phyloP scores from a whole-genome alignment of 1,284 basidiomycete genomes.

The Rhizoctonia solani region DNA sequence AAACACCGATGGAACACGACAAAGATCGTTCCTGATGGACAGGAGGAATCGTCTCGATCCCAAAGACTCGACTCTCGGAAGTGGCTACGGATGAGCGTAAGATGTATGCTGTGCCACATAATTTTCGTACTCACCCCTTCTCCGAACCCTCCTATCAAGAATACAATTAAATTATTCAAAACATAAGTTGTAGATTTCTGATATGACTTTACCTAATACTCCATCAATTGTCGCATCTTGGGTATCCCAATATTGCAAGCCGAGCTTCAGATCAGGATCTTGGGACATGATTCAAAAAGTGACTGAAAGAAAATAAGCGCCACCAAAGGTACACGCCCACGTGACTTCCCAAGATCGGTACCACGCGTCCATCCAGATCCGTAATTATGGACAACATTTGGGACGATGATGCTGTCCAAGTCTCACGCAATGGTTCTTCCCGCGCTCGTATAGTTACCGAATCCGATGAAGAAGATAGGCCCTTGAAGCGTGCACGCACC shows the following conservation, averaged over 20 bases:
- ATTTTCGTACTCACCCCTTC: conserved; percentile 57
- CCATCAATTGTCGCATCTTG: conserved; percentile 77
- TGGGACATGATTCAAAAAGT: conserved; percentile 38
- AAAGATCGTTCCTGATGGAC: conserved; percentile 75
- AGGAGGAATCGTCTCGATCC: conserved; percentile 86
- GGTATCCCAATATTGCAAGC: conserved; percentile 75
- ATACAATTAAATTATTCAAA: neutral
- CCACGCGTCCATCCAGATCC: conserved; percentile 39
- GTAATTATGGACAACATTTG: conserved; percentile 48
- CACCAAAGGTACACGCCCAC: conserved; percentile 24
- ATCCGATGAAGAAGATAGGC: conserved; percentile 55
- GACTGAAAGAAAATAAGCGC: neutral
- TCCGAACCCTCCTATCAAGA: conserved; percentile 64
- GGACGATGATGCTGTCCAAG: conserved; percentile 49
- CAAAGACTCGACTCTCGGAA: conserved; percentile 86
- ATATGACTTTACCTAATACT: conserved; percentile 61
- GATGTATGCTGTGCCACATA: conserved; percentile 19
- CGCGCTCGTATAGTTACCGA: conserved; percentile 45
- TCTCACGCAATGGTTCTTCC: conserved; percentile 38
- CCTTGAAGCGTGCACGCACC: conserved; percentile 13
- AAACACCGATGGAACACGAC: conserved; percentile 71
- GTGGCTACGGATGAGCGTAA: conserved; percentile 57
- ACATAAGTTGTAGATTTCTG: conserved; percentile 9
- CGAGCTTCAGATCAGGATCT: conserved; percentile 60
- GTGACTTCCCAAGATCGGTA: conserved; percentile 6